phyloP scores from a whole-genome alignment of 257 asterid species.

The Oldenlandia corymbosa region DNA sequence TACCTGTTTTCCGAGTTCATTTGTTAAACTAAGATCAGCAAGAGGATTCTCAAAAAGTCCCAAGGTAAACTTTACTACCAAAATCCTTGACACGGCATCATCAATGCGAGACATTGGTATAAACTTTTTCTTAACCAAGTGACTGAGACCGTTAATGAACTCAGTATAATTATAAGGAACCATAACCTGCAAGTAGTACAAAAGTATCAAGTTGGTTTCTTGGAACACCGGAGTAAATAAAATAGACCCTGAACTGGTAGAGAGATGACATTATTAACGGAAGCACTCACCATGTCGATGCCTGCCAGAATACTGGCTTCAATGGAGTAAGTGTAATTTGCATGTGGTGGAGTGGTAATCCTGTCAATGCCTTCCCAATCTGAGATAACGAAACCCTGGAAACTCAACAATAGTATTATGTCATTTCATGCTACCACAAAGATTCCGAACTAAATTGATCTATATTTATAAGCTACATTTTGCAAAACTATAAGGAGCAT shows the following conservation, averaged over 20 bases:
- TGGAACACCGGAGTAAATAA: slow-evolving; percentile 5
- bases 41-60: slow-evolving; percentile 85
- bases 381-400: slow-evolving; percentile 86
- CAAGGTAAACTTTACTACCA: slow-evolving; percentile 71
- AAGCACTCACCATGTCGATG: slow-evolving; percentile 60
- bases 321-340: slow-evolving; percentile 77
- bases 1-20: slow-evolving; percentile 82
- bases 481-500: neutral
- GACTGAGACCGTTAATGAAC: slow-evolving; percentile 66
- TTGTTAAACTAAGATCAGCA: slow-evolving; percentile 69
- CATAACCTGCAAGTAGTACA: slow-evolving; percentile 53
- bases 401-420: slow-evolving; percentile 11
- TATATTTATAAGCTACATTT: neutral
- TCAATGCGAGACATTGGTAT: slow-evolving; percentile 65
- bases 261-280: slow-evolving; percentile 8
- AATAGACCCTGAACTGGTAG: neutral
- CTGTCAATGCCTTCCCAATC: slow-evolving; percentile 87
- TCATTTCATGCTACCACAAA: slow-evolving; percentile 11
- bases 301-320: slow-evolving; percentile 74
- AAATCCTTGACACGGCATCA: slow-evolving; percentile 79
- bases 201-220: slow-evolving; percentile 13
- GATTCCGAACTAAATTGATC: neutral
- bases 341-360: slow-evolving; percentile 65
- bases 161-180: slow-evolving; percentile 66
- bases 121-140: slow-evolving; percentile 55